Evolutionary conservation across 768 basidiomycete genomes (phyloP).

Genomic region (Xerocomus spinulosus): DNA sequence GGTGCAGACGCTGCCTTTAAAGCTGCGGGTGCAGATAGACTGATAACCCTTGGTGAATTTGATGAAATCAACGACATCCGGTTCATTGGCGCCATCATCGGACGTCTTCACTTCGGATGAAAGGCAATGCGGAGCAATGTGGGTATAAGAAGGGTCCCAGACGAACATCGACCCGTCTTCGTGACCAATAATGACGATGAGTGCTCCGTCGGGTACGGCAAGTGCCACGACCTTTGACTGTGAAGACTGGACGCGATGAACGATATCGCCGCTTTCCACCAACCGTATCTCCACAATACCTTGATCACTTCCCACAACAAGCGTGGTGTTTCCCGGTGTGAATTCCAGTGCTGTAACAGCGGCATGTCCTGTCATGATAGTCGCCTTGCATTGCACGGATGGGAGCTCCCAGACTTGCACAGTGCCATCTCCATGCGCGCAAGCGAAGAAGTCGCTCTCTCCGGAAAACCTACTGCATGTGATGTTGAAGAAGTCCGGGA

Average conservation of each 20-base stretch:
- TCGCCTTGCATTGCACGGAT: slow-evolving; percentile 4
- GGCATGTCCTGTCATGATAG: slow-evolving; percentile 9
- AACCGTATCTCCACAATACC: slow-evolving; percentile 13
- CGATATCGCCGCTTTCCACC: slow-evolving; percentile 9
- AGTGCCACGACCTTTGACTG: slow-evolving; percentile 9
- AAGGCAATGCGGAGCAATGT: slow-evolving; percentile 6
- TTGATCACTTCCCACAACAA: slow-evolving; percentile 10
- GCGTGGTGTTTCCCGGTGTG: slow-evolving; percentile 5
- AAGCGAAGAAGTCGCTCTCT: slow-evolving; percentile 10
- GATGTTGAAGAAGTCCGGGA: slow-evolving; percentile 13
- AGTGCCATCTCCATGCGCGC: slow-evolving; percentile 14
- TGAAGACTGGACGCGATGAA: slow-evolving; percentile 6
- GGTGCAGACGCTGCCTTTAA: slow-evolving; percentile 12
- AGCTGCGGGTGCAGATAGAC: slow-evolving; percentile 8
- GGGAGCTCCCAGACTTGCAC: slow-evolving; percentile 18
- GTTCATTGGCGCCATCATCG: neutral
- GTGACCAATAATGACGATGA: slow-evolving; percentile 11
- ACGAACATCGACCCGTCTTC: slow-evolving; percentile 14
- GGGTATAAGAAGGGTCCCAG: slow-evolving; percentile 11
- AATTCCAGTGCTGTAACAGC: slow-evolving; percentile 12
- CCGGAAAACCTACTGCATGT: slow-evolving; percentile 11
- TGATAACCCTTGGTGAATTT: slow-evolving; percentile 8
- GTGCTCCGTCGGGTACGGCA: slow-evolving; percentile 5
- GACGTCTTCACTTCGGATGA: neutral
- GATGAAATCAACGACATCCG: slow-evolving; percentile 9